Conservation (phyloP, 805 yeast genomes). For the Zygosaccharomyces pseudorouxii region DNA sequence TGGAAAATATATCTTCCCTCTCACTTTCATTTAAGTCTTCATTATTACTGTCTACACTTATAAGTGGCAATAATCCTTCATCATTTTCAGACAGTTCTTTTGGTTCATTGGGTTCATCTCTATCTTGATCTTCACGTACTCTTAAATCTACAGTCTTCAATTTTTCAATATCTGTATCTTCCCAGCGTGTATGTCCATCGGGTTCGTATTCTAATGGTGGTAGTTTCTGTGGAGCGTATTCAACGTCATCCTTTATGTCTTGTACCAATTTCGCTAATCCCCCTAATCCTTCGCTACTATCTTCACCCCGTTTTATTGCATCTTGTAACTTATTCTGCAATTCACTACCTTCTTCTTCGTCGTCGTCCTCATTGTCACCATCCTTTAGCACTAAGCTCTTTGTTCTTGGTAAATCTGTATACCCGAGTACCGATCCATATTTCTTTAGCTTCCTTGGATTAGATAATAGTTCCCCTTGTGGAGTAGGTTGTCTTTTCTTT, state of each 20-base stretch:
- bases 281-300: conserved; percentile 16
- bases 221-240: conserved; percentile 40
- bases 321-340: conserved; percentile 28
- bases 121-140: conserved; percentile 9
- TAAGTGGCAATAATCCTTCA: conserved; percentile 12
- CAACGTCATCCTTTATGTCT: conserved; percentile 34
- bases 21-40: conserved; percentile 20
- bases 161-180: conserved; percentile 30
- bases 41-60: conserved; percentile 16
- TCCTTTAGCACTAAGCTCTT: conserved; percentile 33
- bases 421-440: conserved; percentile 29
- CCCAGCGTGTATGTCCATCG: conserved; percentile 40
- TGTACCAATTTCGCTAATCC: conserved; percentile 20
- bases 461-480: conserved; percentile 14
- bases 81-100: conserved; percentile 16
- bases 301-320: conserved; percentile 33
- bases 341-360: conserved; percentile 12
- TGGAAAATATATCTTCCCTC: conserved; percentile 3
- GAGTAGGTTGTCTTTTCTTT: conserved; percentile 12
- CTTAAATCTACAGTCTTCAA: conserved; percentile 21
- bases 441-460: conserved; percentile 34
- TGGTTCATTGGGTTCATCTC: conserved; percentile 17
- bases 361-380: conserved; percentile 22
- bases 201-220: conserved; percentile 44
- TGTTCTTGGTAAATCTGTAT: conserved; percentile 24